These are phyloP conservation scores for Dendrobium officinale DNA, from an alignment of 106 monocot genomes.

Conservation along the genomic window DNA sequence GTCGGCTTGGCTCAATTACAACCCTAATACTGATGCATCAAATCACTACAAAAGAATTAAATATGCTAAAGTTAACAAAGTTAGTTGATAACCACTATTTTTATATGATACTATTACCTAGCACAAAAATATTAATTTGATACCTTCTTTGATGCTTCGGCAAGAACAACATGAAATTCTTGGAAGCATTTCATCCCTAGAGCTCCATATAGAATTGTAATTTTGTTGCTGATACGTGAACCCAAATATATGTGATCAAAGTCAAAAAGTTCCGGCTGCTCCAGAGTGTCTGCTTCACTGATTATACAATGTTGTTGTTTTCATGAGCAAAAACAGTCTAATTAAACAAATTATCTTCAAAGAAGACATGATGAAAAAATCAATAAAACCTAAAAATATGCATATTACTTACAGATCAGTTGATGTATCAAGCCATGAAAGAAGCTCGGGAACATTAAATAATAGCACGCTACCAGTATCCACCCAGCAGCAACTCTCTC, in stretches of 20 bases:
- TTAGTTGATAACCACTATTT: not conserved
- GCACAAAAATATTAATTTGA: not conserved
- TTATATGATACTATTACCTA: not conserved
- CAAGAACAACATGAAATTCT: constrained; percentile 60
- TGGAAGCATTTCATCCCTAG: constrained; percentile 85
- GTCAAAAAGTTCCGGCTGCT: constrained; percentile 73
- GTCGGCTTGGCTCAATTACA: no score
- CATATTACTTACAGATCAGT: constrained; percentile 29
- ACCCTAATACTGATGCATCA: not conserved
- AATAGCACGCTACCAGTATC: constrained; percentile 63
- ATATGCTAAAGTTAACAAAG: not conserved
- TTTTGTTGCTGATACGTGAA: constrained; percentile 26
- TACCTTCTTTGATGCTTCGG: constrained; percentile 72
- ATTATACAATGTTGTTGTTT: not conserved
- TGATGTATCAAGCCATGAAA: constrained; percentile 39
- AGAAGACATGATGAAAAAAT: not conserved
- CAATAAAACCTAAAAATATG: not conserved
- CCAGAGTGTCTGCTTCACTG: constrained; percentile 29
- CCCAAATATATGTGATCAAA: constrained; percentile 74
- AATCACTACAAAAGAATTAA: not conserved
- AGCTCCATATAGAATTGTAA: constrained; percentile 82
- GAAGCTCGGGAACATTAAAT: constrained; percentile 48
- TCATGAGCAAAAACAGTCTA: not conserved
- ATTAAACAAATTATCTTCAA: not conserved
- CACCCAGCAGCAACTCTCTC: constrained; percentile 77